These are phyloP conservation scores for Diutina rugosa DNA, from an alignment of 1,139 yeast genomes.

Conservation along the genomic window DNA sequence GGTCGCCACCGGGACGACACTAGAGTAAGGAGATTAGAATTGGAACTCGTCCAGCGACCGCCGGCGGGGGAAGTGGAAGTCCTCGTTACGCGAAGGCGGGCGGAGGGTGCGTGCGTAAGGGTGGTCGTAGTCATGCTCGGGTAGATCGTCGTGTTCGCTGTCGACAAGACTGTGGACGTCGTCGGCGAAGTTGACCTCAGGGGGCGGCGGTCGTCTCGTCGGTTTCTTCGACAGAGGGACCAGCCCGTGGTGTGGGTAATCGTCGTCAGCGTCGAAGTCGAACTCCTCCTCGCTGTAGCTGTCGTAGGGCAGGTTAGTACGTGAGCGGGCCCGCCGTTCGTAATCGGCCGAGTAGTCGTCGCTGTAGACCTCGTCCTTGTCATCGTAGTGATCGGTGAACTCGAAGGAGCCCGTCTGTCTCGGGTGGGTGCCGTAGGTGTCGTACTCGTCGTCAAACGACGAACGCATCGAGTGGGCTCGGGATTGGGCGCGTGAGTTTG, in stretches of 20 bases:
- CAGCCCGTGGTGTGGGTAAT: neutral
- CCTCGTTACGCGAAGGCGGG: neutral
- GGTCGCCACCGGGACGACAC: neutral
- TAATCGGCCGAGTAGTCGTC: neutral
- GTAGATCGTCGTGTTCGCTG: neutral
- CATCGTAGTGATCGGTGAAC: neutral
- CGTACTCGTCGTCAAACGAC: neutral
- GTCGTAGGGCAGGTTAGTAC: neutral
- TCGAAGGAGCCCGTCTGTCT: neutral
- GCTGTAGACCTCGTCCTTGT: neutral
- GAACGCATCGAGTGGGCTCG: neutral
- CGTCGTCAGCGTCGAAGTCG: neutral
- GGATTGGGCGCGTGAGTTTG: neutral
- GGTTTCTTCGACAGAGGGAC: neutral
- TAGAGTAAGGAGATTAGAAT: neutral
- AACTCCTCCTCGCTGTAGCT: neutral
- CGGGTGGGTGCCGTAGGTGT: neutral
- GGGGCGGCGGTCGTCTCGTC: neutral
- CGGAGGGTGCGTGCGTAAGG: neutral
- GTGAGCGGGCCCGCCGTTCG: neutral
- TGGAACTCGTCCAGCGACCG: neutral
- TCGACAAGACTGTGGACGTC: neutral
- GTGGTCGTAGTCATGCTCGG: neutral
- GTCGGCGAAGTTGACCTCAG: neutral
- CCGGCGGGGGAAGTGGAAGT: neutral